These are phyloP conservation scores for Monosporascus sp. DNA, from an alignment of 2,329 filamentous ascomycete species.

Conservation along the genomic window DNA sequence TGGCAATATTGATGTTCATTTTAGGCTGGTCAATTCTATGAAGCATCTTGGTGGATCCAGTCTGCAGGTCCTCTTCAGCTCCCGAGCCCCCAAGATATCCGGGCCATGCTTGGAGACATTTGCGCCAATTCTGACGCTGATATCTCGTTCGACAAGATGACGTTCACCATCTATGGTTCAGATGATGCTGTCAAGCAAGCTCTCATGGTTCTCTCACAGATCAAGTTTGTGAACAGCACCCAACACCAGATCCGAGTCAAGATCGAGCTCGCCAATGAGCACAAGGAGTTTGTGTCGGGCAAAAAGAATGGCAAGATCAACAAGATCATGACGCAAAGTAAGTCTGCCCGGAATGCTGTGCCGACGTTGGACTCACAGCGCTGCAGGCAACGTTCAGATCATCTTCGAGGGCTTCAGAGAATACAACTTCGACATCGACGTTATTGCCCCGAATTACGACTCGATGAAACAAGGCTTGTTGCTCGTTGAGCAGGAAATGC, in stretches of 20 bases:
- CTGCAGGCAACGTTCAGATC: constrained; percentile 83
- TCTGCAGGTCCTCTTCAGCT: constrained; percentile 61
- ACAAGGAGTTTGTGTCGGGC: constrained; percentile 98
- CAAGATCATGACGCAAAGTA: constrained; percentile 99
- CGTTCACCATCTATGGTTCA: constrained; percentile 89
- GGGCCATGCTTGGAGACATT: constrained; percentile 89
- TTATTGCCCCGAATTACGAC: constrained; percentile 86
- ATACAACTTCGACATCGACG: constrained; percentile 99
- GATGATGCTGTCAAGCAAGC: constrained; percentile 95
- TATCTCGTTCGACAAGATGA: constrained; percentile 87
- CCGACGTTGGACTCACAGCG: constrained; percentile 18
- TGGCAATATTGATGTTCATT: constrained; percentile 19
- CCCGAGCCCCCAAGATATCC: constrained; percentile 66
- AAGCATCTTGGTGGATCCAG: constrained; percentile 91
- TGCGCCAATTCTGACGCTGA: constrained; percentile 95
- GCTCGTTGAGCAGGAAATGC: constrained; percentile 98
- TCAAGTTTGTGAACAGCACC: constrained; percentile 79
- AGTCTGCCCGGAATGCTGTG: constrained; percentile 17
- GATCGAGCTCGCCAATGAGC: constrained; percentile 97
- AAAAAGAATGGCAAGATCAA: constrained; percentile 99
- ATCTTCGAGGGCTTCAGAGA: constrained; percentile 99
- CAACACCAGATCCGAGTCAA: constrained; percentile 95
- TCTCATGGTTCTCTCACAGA: constrained; percentile 88
- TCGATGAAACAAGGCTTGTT: constrained; percentile 89
- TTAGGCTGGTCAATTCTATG: constrained; percentile 94